A percentile compares a stretch with the other conserved stretches of the same genome.
These are phyloP conservation scores for Serendipita sp. DNA, from an alignment of 768 basidiomycete species.

Conservation along the genomic window DNA sequence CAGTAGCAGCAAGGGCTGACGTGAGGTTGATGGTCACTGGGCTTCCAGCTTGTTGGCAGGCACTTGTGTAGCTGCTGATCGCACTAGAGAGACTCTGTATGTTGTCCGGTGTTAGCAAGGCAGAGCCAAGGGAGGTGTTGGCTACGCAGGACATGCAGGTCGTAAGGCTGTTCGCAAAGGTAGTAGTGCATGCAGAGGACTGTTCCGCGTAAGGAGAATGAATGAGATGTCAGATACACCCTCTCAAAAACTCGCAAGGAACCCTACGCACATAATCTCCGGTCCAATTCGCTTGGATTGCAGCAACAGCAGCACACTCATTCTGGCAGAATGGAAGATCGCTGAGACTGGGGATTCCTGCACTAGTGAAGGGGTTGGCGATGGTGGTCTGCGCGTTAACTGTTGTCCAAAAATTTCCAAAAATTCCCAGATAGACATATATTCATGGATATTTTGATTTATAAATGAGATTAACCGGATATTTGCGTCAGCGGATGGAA, in stretches of 20 bases:
- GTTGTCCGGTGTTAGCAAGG: neutral
- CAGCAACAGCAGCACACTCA: neutral
- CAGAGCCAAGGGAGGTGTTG: neutral
- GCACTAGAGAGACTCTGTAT: neutral
- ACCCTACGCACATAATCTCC: neutral
- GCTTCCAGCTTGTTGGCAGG: conserved; percentile 1
- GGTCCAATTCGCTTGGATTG: neutral
- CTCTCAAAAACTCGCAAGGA: neutral
- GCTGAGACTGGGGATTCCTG: neutral
- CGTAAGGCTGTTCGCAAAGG: neutral
- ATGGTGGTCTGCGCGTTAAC: neutral
- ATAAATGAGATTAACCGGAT: neutral
- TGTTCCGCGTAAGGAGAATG: neutral
- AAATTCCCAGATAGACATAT: neutral
- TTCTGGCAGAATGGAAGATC: neutral
- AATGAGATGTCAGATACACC: neutral
- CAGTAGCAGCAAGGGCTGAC: neutral
- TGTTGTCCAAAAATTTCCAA: neutral
- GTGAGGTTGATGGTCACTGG: neutral
- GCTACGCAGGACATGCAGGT: conserved; percentile 4
- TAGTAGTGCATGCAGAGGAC: conserved; percentile 3
- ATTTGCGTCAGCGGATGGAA: neutral
- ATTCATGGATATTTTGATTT: neutral
- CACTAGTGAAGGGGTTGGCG: neutral
- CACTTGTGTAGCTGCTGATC: neutral